Percentiles rank a stretch among this genome's conserved stretches.
Conservation (phyloP, 1,284 basidiomycete genomes). For the Tranzscheliella williamsii region DNA sequence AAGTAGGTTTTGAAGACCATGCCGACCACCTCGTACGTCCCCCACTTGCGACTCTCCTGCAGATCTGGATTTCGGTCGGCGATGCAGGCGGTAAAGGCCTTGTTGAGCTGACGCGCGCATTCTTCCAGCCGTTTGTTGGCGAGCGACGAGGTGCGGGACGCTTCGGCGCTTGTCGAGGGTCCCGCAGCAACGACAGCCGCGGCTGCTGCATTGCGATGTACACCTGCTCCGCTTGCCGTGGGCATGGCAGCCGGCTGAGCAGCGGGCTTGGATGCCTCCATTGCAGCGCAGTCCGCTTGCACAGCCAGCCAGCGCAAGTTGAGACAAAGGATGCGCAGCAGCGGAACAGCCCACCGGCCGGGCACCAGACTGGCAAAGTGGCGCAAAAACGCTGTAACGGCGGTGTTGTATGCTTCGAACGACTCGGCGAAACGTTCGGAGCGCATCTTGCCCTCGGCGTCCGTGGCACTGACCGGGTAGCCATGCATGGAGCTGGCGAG, state of each 20-base stretch:
- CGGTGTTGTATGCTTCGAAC: constrained; percentile 44
- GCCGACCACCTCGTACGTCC: constrained; percentile 90
- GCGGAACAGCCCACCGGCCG: constrained; percentile 52
- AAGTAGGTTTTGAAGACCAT: constrained; percentile 93
- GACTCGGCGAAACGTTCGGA: constrained; percentile 31
- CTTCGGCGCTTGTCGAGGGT: background rate
- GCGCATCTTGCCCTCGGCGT: constrained; percentile 20
- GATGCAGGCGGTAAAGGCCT: constrained; percentile 87
- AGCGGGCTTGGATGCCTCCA: constrained; percentile 1
- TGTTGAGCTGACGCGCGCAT: constrained; percentile 84
- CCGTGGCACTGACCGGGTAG: constrained; percentile 1
- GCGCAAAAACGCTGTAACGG: constrained; percentile 43
- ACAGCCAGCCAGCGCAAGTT: constrained; percentile 47
- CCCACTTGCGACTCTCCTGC: constrained; percentile 81
- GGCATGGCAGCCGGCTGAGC: background rate
- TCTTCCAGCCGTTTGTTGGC: constrained; percentile 74
- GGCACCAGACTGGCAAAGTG: constrained; percentile 37
- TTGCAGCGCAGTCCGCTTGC: constrained; percentile 36
- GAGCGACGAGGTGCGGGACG: constrained; percentile 3
- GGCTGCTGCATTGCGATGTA: no score
- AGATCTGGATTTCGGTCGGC: constrained; percentile 73
- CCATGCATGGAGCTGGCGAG: constrained; percentile 15
- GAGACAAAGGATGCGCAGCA: constrained; percentile 42
- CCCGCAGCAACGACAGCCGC: constrained; percentile 4
- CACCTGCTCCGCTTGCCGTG: background rate